Evolutionary conservation across 768 basidiomycete species (phyloP), one percentile per base, ranked within the genome.

Genomic region (Paxillus rubicundulus): DNA sequence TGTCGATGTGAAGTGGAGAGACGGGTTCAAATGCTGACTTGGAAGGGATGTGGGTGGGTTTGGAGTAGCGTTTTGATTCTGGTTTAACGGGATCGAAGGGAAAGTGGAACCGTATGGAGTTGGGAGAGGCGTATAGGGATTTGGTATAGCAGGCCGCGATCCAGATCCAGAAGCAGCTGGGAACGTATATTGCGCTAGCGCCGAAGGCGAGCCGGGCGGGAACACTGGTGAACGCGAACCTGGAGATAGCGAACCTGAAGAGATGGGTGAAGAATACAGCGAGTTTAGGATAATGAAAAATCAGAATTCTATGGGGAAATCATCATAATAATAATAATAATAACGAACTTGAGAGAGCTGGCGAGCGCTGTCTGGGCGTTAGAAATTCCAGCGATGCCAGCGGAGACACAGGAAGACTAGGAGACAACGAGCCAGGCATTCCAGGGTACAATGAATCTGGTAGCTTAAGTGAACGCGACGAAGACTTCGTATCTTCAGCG

Each of bases 321-420:
- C n/a, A n/a, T n/a, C n/a, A 24, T 24, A 5, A 24, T 24, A 24
- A 24, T 24, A 24, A 24, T 2, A 24, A 5, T 24, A 24, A 24
- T 24, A 37, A 67, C 65, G 13, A 12, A 65, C 64, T 65, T 55
- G 62, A 59, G 28, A 64, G 51, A 12, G 56, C 52, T 45, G 63
- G 65, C 13, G 65, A 64, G 8, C 56, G 62, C 1, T 38, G 52
- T 18, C 65, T 62, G 13, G 60, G 55, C 3, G 60, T n/a, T 34
- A 67, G 21, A 30, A 56, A 56, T 27, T 52, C 36, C 24, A 62
- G 65, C 1, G 59, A 44, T 17, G 65, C 55, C 10, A n/a, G n/a
- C n/a, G 62, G 56, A 1, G 64, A 53, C 21, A 59, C 52, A 43
- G 62, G 61, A 1, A 57, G 21, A 9, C 46, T 52, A n/a, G 41